These are phyloP conservation scores for Casaregolazyma lundiana DNA, from an alignment of 1,139 yeast species.

Conservation along the genomic window DNA sequence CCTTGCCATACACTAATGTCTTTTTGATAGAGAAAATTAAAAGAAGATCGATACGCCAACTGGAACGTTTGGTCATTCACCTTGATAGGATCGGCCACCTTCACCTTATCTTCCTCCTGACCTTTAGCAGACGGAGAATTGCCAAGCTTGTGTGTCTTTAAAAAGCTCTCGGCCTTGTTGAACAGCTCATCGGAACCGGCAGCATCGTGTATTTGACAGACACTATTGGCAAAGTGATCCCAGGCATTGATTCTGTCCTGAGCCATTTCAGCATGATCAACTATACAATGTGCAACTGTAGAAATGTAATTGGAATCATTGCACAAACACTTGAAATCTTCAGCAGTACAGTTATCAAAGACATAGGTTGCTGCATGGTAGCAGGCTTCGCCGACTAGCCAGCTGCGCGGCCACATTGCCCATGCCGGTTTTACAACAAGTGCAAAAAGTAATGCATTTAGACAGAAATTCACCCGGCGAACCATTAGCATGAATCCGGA, in stretches of 20 bases:
- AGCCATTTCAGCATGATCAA: slow-evolving; percentile 20
- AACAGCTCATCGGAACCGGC: slow-evolving; percentile 23
- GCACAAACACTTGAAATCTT: slow-evolving; percentile 33
- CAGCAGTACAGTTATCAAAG: slow-evolving; percentile 28
- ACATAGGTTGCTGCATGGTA: slow-evolving; percentile 24
- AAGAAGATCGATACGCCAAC: slow-evolving; percentile 18
- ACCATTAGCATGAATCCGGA: neutral
- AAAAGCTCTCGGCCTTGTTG: slow-evolving; percentile 20
- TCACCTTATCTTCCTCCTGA: neutral
- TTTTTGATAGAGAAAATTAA: slow-evolving; percentile 28
- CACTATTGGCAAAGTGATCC: slow-evolving; percentile 28
- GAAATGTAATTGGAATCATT: slow-evolving; percentile 27
- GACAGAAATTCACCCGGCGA: neutral
- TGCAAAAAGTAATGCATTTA: neutral
- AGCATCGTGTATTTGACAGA: slow-evolving; percentile 27
- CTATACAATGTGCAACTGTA: slow-evolving; percentile 28
- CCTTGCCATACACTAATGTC: slow-evolving; percentile 34
- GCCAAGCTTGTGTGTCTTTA: slow-evolving; percentile 14
- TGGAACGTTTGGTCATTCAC: slow-evolving; percentile 14
- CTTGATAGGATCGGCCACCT: slow-evolving; percentile 13
- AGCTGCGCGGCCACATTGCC: slow-evolving; percentile 33
- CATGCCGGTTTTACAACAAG: neutral
- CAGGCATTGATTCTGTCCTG: slow-evolving; percentile 28
- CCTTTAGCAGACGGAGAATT: slow-evolving; percentile 7
- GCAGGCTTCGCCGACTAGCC: slow-evolving; percentile 33